Evolutionary conservation across 129 eudicot species (phyloP).

Genomic region (Lactuca sativa): DNA sequence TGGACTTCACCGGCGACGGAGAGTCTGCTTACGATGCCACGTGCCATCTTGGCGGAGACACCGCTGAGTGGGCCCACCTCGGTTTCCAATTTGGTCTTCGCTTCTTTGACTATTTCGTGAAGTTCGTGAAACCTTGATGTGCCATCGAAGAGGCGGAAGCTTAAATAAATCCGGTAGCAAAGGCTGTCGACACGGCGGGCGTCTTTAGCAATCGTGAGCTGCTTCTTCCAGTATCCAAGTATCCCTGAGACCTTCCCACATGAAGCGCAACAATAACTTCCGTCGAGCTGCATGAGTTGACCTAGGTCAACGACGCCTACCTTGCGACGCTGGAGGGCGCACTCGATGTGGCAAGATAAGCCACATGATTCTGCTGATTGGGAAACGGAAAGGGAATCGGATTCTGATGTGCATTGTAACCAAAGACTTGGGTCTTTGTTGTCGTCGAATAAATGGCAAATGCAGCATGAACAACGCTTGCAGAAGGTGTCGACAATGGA

Average conservation of each 20-base stretch:
- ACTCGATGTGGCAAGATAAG: constrained; percentile 83
- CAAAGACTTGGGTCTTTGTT: constrained; percentile 96
- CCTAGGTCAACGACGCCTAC: constrained; percentile 84
- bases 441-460: constrained; percentile 81
- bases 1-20: constrained; percentile 76
- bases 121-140: constrained; percentile 74
- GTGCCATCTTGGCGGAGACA: constrained; percentile 63
- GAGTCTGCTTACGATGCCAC: constrained; percentile 75
- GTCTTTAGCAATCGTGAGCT: constrained; percentile 64
- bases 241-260: constrained; percentile 88
- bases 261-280: constrained; percentile 89
- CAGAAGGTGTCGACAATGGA: constrained; percentile 70
- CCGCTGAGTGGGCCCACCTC: constrained; percentile 78
- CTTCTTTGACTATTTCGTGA: constrained; percentile 54
- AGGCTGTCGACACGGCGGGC: constrained; percentile 70
- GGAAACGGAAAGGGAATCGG: constrained; percentile 13
- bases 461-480: constrained; percentile 91
- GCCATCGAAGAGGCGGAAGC: constrained; percentile 74
- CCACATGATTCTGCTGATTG: constrained; percentile 65
- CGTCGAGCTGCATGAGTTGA: constrained; percentile 75
- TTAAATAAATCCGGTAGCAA: constrained; percentile 65
- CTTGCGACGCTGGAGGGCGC: constrained; percentile 67
- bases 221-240: constrained; percentile 89
- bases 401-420: constrained; percentile 81
- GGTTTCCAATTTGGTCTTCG: constrained; percentile 64